These are phyloP conservation scores for Boletus mariae DNA, from an alignment of 1,284 basidiomycete genomes.

Conservation along the genomic window DNA sequence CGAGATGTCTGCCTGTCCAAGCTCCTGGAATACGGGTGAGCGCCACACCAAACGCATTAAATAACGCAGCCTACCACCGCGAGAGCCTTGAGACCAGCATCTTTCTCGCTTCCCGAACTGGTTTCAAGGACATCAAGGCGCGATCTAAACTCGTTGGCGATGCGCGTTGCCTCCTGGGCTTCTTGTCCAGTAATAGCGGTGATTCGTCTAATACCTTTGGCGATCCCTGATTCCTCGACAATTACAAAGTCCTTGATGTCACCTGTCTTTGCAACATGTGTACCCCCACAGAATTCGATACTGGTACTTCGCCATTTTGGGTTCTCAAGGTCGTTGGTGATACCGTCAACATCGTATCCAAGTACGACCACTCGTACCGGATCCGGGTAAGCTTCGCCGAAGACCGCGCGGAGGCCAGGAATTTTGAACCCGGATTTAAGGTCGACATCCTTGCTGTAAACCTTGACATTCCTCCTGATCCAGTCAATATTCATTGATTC, in stretches of 20 bases:
- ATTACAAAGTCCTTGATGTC: constrained; percentile 97
- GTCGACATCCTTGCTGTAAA: constrained; percentile 85
- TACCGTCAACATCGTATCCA: constrained; percentile 84
- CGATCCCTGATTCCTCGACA: constrained; percentile 94
- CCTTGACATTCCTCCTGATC: constrained; percentile 86
- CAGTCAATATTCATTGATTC: constrained; percentile 84
- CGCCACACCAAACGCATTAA: neutral
- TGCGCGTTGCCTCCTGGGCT: constrained; percentile 75
- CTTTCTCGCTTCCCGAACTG: constrained; percentile 78
- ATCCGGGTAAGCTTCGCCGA: constrained; percentile 97
- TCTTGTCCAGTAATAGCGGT: constrained; percentile 95
- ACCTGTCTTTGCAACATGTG: constrained; percentile 92
- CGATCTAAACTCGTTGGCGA: constrained; percentile 63
- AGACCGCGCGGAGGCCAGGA: constrained; percentile 92
- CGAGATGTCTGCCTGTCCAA: constrained; percentile 88
- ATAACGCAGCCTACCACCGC: constrained; percentile 55
- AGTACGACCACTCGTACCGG: constrained; percentile 94
- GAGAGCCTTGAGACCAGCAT: constrained; percentile 80
- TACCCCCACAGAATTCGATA: constrained; percentile 98
- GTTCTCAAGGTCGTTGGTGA: constrained; percentile 81
- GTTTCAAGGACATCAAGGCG: constrained; percentile 66
- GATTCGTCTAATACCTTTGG: constrained; percentile 95
- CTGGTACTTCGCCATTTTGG: constrained; percentile 88
- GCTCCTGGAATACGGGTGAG: constrained; percentile 53
- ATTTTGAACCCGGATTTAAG: constrained; percentile 85